Conservation (phyloP, 352 stramenopile genomes). For the Pythium folliculosum region DNA sequence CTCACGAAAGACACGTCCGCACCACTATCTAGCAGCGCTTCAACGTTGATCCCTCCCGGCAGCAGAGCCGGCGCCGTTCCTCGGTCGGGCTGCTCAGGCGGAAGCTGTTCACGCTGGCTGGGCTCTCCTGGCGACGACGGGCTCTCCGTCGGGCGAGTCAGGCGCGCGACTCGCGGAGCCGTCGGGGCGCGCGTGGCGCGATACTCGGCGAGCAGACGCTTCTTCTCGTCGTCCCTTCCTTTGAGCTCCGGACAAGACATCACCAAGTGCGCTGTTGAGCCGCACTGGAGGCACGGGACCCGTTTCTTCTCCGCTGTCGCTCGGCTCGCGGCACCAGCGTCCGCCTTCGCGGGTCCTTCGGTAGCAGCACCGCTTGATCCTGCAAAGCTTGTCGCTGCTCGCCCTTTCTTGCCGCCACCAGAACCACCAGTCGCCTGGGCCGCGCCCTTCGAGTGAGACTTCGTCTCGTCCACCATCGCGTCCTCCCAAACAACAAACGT, state of each 20-base stretch:
- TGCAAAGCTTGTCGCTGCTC: neutral
- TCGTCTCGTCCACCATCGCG: neutral
- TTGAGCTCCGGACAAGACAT: neutral
- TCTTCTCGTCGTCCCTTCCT: neutral
- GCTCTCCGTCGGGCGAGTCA: neutral
- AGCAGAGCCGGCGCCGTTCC: neutral
- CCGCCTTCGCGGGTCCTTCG: neutral
- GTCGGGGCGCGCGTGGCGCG: neutral
- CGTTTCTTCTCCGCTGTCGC: neutral
- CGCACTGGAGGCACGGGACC: neutral
- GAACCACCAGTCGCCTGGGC: neutral
- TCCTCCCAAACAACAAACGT: neutral
- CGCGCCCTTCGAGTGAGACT: neutral
- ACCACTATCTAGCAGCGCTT: neutral
- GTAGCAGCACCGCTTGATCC: neutral
- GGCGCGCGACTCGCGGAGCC: neutral
- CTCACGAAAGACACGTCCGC: constrained; percentile 2
- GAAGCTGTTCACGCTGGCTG: too few relatives aligned
- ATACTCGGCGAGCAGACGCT: neutral
- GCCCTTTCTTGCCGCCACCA: neutral
- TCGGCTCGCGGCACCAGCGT: neutral
- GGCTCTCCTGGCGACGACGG: neutral
- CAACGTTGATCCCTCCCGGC: neutral
- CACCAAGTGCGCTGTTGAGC: neutral
- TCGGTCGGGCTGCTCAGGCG: neutral